Percentiles rank a stretch among this genome's conserved stretches.
Evolutionary conservation across 1,139 yeast genomes (phyloP).

Genomic region (Spathaspora sp.): DNA sequence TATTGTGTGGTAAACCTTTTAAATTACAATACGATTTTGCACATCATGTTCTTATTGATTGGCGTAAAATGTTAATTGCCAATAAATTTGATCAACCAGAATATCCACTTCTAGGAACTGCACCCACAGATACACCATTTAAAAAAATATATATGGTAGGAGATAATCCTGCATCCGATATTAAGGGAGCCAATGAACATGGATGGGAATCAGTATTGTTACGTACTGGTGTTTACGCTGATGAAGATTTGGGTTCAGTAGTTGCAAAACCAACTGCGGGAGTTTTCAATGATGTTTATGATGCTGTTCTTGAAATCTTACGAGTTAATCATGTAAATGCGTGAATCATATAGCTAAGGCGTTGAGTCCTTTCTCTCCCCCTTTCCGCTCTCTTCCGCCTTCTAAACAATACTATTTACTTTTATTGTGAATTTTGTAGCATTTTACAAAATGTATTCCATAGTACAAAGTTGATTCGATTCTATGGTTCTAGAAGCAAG

Average conservation of each 20-base stretch:
- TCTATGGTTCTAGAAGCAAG: not conserved
- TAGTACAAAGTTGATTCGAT: not conserved
- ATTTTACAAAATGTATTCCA: not conserved
- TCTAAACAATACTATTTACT: not conserved
- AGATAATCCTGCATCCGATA: conserved; percentile 92
- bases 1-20: conserved; percentile 84
- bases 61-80: conserved; percentile 41
- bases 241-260: conserved; percentile 52
- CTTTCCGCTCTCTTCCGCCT: no score
- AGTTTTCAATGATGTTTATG: conserved; percentile 47
- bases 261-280: conserved; percentile 48
- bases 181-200: conserved; percentile 78
- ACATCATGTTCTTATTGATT: conserved; percentile 63
- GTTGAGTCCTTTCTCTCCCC: no score
- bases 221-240: conserved; percentile 82
- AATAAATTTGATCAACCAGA: conserved; percentile 19
- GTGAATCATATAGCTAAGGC: no score
- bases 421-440: not conserved
- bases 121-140: conserved; percentile 45
- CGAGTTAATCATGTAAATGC: conserved; percentile 5
- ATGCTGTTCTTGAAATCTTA: conserved; percentile 40
- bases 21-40: conserved; percentile 83
- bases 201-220: conserved; percentile 90
- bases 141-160: conserved; percentile 85
- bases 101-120: conserved; percentile 36